Base-by-base conservation (phyloP, 2,329 filamentous ascomycete genomes). In the Fusarium succisae region DNA sequence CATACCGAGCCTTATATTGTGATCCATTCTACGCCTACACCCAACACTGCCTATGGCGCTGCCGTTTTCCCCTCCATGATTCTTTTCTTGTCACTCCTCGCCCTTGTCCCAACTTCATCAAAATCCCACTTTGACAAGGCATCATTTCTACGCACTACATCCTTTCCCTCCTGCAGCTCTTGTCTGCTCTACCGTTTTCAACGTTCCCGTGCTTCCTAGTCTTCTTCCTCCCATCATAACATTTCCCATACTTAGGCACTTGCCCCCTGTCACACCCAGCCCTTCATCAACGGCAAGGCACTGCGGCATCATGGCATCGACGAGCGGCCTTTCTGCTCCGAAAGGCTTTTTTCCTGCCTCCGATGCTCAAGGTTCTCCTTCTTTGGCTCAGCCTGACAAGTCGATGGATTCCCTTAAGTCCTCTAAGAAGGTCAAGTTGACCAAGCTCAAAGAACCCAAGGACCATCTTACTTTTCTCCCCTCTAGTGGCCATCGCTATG, bases 381-480 rank as follows among this genome's bases (percentile, higher is more conserved):
- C 63, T 14, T 48, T 47, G 28, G 30, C 59, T 38, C 48, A 53
- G 17, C 55, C 66, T 22, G 50, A 22, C 30, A 43, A 66, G 37
- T 44, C 38, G 48, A 37, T 50, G 24, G 48, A 50, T 43, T 15
- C 32, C 8, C 38, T 20, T 38, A 45, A 37, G 35, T 32, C 66
- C 37, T 47, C 54, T 35, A 45, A 59, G 61, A 60, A 62, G 53
- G 45, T 66, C 61, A 69, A 51, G 45, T 30, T 77, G 32, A 45
- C 53, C 43, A 61, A 57, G 22, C 55, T 73, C 41, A 55, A 54
- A 38, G 65, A 66, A 45, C 63, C 61, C 17, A 41, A 50, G 15
- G 72, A 77, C 26, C 55, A 66, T 53, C 76, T 75, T 22, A 39
- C 53, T 22, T 24, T 51, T 39, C 53, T 51, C 37, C 72, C 66